These are phyloP conservation scores for Reutealis trisperma DNA, from an alignment of 345 rosid species.

Conservation along the genomic window DNA sequence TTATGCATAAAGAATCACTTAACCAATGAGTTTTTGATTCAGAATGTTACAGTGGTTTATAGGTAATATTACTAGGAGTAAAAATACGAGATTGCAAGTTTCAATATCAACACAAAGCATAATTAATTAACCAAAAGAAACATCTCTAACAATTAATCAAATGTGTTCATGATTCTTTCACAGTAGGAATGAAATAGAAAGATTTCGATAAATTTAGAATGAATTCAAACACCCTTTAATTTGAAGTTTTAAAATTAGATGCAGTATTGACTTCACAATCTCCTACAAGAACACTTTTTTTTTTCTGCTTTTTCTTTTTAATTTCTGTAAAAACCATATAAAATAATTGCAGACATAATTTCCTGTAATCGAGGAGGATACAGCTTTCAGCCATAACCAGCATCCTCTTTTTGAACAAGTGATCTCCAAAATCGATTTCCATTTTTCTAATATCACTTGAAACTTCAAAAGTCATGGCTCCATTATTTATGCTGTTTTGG, in stretches of 20 bases:
- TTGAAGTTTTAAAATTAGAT: no score
- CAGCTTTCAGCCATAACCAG: not conserved
- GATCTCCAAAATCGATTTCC: not conserved
- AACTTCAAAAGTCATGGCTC: not conserved
- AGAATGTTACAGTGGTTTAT: no score
- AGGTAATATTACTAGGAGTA: no score
- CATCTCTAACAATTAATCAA: no score
- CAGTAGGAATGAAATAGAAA: not conserved
- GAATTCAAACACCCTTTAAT: no score
- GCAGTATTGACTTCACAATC: not conserved
- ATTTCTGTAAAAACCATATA: not conserved
- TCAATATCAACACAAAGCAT: no score
- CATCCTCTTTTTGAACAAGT: not conserved
- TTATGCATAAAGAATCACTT: no score
- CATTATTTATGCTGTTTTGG: not conserved
- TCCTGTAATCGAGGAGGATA: conserved; percentile 4
- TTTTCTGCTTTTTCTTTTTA: not conserved
- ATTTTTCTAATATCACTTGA: not conserved
- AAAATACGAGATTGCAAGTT: no score
- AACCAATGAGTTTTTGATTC: no score
- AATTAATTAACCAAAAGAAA: no score
- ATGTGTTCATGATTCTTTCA: not conserved
- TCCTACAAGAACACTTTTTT: not conserved
- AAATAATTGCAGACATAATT: conserved; percentile 1
- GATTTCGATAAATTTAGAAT: not conserved